Evolutionary conservation across 2,329 filamentous ascomycete species (phyloP), one percentile per base, ranked within the genome.

Genomic region (Curvularia sp.): DNA sequence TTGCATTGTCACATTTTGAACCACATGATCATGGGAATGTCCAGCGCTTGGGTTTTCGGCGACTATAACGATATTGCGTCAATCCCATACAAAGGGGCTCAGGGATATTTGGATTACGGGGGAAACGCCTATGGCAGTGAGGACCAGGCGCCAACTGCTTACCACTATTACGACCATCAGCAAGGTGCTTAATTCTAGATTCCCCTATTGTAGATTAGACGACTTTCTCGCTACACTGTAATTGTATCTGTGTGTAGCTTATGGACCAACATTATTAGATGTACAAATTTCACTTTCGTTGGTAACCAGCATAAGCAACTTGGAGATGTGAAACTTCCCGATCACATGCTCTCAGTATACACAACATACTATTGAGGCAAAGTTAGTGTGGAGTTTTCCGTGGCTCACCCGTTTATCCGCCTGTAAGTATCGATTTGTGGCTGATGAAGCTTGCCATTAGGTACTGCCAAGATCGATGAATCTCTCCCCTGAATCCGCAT

Each of bases 1-100:
- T 77, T 88, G 61, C 86, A 88, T 69, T 88, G 86, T 61, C 86
- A 88, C 68, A 81, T 84, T 15, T 62, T 84, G 49, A 81, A 83
- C 53, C 86, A 88, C 68, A 85, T 86, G 80, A 74, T 85, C 18
- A 86, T 87, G 84, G 74, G 77, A 0, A 81, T 81, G 80, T 78
- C 81, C 62, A 78, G 74, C 0, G 80, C 80, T 1, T 83, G 80
- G 78, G 67, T 80, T 0, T 79, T 82, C 71, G 81, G 81, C 0
- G 73, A 83, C 35, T 74, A 72, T 9, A 65, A 72, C 1, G 69
- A 82, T 33, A 79, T 83, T 9, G 60, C 73, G 1, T 33, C 56
- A 8, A 69, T 75, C 15, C 74, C 76, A 7, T 72, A 63, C 13
- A 66, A 63, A 7, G 74, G 79, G 42, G 75, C 78, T 10, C 51